Evolutionary conservation across 208 protist genomes (phyloP).

Genomic region (Crithidia fasciculata): DNA sequence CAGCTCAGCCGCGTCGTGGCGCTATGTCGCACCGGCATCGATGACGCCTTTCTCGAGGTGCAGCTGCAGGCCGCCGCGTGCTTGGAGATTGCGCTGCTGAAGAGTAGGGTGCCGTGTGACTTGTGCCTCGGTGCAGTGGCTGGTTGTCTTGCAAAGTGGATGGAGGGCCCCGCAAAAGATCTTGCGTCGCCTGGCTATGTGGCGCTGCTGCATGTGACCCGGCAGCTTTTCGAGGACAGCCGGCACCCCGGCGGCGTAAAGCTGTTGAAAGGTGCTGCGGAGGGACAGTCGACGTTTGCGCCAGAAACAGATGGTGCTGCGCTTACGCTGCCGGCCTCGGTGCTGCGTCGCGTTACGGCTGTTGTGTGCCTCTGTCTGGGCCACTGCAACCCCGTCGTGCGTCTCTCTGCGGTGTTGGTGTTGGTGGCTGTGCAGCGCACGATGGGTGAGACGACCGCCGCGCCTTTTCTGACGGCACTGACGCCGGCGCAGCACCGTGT

Average conservation of each 20-base stretch:
- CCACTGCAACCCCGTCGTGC: constrained; percentile 57
- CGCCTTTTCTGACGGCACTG: constrained; percentile 55
- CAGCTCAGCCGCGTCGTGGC: constrained; percentile 48
- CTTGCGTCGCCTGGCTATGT: constrained; percentile 62
- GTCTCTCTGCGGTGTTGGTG: constrained; percentile 29
- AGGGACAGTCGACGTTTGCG: neutral
- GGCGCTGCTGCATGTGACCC: constrained; percentile 41
- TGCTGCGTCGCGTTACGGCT: constrained; percentile 42
- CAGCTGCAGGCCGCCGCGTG: constrained; percentile 51
- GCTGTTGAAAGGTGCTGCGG: too few relatives aligned
- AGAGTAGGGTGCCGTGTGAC: constrained; percentile 33
- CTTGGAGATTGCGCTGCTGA: constrained; percentile 35
- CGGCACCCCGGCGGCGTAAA: too few relatives aligned
- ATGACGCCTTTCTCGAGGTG: constrained; percentile 84
- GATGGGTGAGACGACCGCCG: constrained; percentile 34
- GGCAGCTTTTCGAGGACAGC: too few relatives aligned
- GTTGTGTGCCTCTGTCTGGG: constrained; percentile 36
- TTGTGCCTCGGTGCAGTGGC: constrained; percentile 50
- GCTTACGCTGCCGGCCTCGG: constrained; percentile 36
- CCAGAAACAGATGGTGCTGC: neutral
- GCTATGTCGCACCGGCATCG: constrained; percentile 56
- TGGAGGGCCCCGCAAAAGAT: constrained; percentile 20
- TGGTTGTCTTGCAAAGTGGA: constrained; percentile 58
- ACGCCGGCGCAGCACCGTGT: constrained; percentile 58
- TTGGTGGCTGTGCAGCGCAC: constrained; percentile 26